phyloP scores from a whole-genome alignment of 169 alveolate genomes.

The Cryptosporidium sp. region DNA sequence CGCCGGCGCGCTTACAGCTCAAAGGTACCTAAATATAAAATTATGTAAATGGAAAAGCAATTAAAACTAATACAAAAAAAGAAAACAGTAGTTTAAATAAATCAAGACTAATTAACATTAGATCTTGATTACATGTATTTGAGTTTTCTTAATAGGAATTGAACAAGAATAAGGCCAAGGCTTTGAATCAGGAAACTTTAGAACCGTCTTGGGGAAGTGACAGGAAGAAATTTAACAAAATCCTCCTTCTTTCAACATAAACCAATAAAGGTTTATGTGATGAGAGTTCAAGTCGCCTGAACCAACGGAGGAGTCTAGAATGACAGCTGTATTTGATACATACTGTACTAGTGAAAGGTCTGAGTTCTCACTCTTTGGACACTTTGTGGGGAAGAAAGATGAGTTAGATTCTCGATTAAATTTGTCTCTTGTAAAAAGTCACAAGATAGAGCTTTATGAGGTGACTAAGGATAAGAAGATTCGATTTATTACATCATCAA shows the following conservation, averaged over 20 bases:
- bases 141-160: not conserved
- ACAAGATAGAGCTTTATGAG: conserved; percentile 31
- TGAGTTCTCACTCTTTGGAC: conserved; percentile 60
- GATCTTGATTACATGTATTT: not conserved
- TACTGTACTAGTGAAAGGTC: conserved; percentile 61
- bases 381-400: conserved; percentile 43
- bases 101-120: too few species aligned
- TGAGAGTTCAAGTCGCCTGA: not conserved
- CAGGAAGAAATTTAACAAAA: not conserved
- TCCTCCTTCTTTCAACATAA: not conserved
- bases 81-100: not conserved
- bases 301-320: not conserved
- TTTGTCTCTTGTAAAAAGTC: conserved; percentile 22
- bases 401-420: not conserved
- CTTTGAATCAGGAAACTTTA: not conserved
- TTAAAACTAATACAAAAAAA: too few species aligned
- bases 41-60: not conserved
- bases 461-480: conserved; percentile 5
- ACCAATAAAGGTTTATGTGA: not conserved
- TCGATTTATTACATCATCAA: conserved; percentile 18
- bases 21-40: not conserved
- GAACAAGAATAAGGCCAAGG: not conserved
- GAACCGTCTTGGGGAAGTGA: not conserved
- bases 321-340: conserved; percentile 63
- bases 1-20: not conserved